Evolutionary conservation across 768 basidiomycete species (phyloP), one percentile per base, ranked within the genome.

Genomic region (Coprinopsis sp.): DNA sequence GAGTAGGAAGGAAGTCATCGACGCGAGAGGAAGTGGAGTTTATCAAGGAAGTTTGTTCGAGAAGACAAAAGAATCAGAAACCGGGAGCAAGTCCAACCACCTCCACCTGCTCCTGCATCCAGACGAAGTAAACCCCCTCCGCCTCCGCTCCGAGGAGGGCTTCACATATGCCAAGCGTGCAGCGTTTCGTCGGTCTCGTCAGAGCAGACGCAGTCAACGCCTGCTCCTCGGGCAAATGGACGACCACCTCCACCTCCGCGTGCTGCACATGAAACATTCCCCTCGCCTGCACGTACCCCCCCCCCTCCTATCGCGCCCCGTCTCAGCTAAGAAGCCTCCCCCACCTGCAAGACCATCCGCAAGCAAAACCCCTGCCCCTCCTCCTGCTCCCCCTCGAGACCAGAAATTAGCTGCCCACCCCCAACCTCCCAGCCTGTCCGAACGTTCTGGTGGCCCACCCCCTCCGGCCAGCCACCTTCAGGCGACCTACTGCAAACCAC

Each of bases 1-100:
- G 92, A 65, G 97, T 38, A 73, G 78, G 38, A 73, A 74, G 40
- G 79, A 83, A 29, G 66, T 88, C 33, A 81, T 96, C 30, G 74
- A 73, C n/a, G 50, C 68, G 84, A 52, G 84, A 98, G 57, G 85
- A n/a, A n/a, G n/a, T 85, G 69, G 85, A 89, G 51, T 97, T 91
- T 62, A 95, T 99, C 67, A 84, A 84, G 59, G 74, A 84, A n/a
- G 52, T 99, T 82, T 58, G 76, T 92, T 21, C 71, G 79, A 52
- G 56, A 85, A 12, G 70, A 69, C 73, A 69, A 51, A 58, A 57
- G 41, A 54, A 37, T 28, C 54, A 46, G 54, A 54, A 46, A 59
- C 57, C 67, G 58, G 44, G 53, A 55, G n/a, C 12, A 74, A 72
- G 52, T 72, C 72, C 56, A 78, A 50, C 70, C 71, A 1, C 74